These are phyloP conservation scores for Crotalaria pallida DNA, from an alignment of 306 rosid genomes.

Conservation along the genomic window DNA sequence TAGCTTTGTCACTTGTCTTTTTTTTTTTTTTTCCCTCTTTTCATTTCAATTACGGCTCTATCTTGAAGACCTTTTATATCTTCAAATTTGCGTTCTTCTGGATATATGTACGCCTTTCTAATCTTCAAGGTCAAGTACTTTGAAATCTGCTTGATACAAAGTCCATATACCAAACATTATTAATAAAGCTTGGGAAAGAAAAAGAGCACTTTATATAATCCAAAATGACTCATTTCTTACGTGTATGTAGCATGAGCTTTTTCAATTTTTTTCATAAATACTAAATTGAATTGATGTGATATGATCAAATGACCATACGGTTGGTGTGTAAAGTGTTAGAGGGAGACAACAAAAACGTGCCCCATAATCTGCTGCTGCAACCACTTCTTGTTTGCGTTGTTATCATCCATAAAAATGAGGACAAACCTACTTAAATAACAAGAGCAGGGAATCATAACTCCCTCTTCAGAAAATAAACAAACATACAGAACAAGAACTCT, in stretches of 20 bases:
- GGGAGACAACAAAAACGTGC: conserved; percentile 27
- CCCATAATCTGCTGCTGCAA: conserved; percentile 5
- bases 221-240: not conserved
- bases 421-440: conserved; percentile 15
- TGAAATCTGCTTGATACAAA: not conserved
- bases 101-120: not conserved
- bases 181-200: not conserved
- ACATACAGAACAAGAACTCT: conserved; percentile 10
- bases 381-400: conserved; percentile 26
- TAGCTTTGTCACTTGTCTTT: not conserved
- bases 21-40: not conserved
- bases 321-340: conserved; percentile 13
- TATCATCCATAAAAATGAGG: conserved; percentile 18
- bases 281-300: not conserved
- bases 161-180: not conserved
- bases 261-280: not conserved
- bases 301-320: not conserved
- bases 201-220: not conserved
- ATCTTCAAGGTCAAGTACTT: not conserved
- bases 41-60: not conserved
- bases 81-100: not conserved
- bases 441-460: conserved; percentile 10
- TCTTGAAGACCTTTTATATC: not conserved
- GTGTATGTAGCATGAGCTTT: not conserved
- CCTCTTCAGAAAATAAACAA: conserved; percentile 18